Conservation (phyloP, 1,284 basidiomycete species). For the Ustilago shanxiensis region DNA sequence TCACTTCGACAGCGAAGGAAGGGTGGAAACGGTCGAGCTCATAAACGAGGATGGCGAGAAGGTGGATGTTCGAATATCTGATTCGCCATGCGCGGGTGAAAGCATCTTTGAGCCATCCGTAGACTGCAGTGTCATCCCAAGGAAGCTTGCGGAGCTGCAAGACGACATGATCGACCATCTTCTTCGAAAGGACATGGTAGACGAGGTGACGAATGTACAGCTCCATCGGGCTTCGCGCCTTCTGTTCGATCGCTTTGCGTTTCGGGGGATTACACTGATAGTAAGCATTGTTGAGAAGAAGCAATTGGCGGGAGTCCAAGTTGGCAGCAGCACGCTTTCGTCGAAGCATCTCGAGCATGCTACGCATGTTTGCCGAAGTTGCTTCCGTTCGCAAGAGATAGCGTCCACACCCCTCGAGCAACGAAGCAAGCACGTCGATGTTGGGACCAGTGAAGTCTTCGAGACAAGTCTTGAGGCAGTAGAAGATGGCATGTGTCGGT, state of each 20-base stretch:
- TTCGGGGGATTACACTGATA: constrained; percentile 99
- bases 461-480: constrained; percentile 95
- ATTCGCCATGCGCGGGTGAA: constrained; percentile 98
- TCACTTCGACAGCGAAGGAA: constrained; percentile 85
- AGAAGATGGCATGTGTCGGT: constrained; percentile 89
- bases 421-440: constrained; percentile 90
- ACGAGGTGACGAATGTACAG: constrained; percentile 93
- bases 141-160: constrained; percentile 91
- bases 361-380: constrained; percentile 79
- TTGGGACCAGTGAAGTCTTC: constrained; percentile 94
- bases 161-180: constrained; percentile 91
- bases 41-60: constrained; percentile 93
- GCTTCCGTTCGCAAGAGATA: constrained; percentile 89
- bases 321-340: constrained; percentile 93
- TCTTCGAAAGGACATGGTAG: constrained; percentile 89
- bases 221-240: constrained; percentile 87
- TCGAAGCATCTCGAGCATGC: constrained; percentile 89
- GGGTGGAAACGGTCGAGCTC: constrained; percentile 93
- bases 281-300: constrained; percentile 96
- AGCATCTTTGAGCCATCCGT: constrained; percentile 75
- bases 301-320: constrained; percentile 87
- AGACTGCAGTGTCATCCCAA: constrained; percentile 83
- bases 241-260: constrained; percentile 84
- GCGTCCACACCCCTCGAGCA: constrained; percentile 93
- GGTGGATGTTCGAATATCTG: constrained; percentile 87